Base-by-base conservation (phyloP, 306 rosid genomes). In the Cicer arietinum region DNA sequence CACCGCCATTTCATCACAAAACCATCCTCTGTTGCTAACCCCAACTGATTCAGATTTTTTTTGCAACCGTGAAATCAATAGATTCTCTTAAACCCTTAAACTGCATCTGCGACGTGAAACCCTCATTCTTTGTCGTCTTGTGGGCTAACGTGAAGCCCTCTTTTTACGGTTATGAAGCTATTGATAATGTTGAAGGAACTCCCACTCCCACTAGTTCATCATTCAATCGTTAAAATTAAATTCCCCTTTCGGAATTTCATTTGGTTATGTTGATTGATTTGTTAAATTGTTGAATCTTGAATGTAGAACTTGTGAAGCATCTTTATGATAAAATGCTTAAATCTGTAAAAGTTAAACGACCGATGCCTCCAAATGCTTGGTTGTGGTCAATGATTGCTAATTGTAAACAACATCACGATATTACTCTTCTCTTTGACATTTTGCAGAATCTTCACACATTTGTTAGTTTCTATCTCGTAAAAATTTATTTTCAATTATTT, bases 301-400 rank as follows among this genome's bases (percentile, higher is more conserved):
- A 52, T 83, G 87, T 85, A 92, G 99, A 81, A 82, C 73, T 80
- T 59, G 96, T 84, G 71, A 94, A 94, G 89, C 93, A 89, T 71
- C 75, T 89, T 6, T 86, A 90, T 74, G 95, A 89, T 71, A 88
- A 88, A 77, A 90, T 92, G 83, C 80, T 90, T 40, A 77, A 90
- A 8, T 94, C 97, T 58, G 95, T 89, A 17, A 85, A 74, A 6
- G 84, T 82, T 22, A 84, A 90, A 77, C 82, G 87, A 79, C 74
- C 97, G 2, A 91, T 91, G 99, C 87, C 96, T 1, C 99, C 99
- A 1, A 94, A 94, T 81, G 95, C 99, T 81, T 94, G 95, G 95
- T 41, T 88, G 71, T 92, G 99, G 99, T 89, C 95, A 7, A 76
- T 92, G 93, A 84, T 90, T 73, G 86, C 86, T 53, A 88, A 83